These are phyloP conservation scores for Penicillium pulvis DNA, from an alignment of 495 filamentous ascomycete species.

Conservation along the genomic window DNA sequence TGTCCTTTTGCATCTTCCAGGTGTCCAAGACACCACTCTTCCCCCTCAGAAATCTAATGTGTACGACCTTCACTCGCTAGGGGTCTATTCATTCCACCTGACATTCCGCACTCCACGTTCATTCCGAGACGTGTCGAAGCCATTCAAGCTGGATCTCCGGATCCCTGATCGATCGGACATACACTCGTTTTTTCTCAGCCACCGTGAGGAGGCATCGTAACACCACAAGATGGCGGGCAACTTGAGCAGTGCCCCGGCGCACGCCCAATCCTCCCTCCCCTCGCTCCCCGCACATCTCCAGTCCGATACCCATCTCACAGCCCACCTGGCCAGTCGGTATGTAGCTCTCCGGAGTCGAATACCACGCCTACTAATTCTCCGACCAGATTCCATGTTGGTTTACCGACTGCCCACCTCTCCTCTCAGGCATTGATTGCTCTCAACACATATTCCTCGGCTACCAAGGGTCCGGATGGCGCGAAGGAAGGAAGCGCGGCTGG, in stretches of 20 bases:
- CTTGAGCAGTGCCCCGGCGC: constrained; percentile 51
- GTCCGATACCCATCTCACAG: constrained; percentile 93
- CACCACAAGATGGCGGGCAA: constrained; percentile 39
- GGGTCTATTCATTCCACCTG: constrained; percentile 24
- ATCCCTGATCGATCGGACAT: constrained; percentile 13
- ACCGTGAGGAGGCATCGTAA: constrained; percentile 25
- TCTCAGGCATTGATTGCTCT: constrained; percentile 87
- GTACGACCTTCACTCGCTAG: constrained; percentile 22
- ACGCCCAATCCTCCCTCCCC: constrained; percentile 88
- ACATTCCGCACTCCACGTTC: constrained; percentile 33
- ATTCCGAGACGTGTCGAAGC: constrained; percentile 23
- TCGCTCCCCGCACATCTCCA: constrained; percentile 88
- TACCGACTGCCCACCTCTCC: constrained; percentile 84
- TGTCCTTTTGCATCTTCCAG: neutral
- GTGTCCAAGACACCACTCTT: neutral
- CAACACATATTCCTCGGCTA: constrained; percentile 89
- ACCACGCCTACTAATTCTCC: constrained; percentile 19
- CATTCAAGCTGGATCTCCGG: constrained; percentile 6
- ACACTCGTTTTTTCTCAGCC: constrained; percentile 23
- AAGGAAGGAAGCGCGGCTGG: constrained; percentile 84
- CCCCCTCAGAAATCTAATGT: constrained; percentile 6
- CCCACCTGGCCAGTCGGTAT: constrained; percentile 88
- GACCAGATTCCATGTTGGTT: constrained; percentile 74
- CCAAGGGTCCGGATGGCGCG: constrained; percentile 84
- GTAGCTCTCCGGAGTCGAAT: neutral